phyloP scores from a whole-genome alignment of 192 early-diverging fungal genomes.

The Podila epigama region DNA sequence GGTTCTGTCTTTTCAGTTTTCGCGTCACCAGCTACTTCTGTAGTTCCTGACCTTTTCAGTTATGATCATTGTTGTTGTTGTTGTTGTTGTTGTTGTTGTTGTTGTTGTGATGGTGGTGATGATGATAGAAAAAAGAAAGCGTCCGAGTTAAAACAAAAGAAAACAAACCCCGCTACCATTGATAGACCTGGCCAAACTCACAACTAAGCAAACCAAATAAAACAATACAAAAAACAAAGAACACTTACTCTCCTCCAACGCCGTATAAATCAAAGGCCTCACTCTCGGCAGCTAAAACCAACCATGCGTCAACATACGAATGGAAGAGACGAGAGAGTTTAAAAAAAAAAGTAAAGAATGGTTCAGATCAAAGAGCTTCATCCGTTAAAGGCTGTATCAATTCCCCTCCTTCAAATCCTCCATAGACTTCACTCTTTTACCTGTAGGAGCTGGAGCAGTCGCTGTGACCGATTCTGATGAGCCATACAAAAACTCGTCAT shows the following conservation, averaged over 20 bases:
- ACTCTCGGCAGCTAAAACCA: conserved; percentile 25
- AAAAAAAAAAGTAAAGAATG: background rate
- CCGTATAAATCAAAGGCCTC: conserved; percentile 46
- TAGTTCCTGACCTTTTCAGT: conserved; percentile 14
- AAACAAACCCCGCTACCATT: no score
- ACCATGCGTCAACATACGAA: no score
- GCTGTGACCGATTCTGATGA: conserved; percentile 16
- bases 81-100: no score
- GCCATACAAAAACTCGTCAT: conserved; percentile 49
- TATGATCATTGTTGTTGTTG: no score
- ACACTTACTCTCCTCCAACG: conserved; percentile 23
- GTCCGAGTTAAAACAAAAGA: background rate
- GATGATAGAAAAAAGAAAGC: no score
- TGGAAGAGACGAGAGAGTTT: background rate
- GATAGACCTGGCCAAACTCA: no score
- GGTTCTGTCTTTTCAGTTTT: background rate
- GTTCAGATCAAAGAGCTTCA: background rate
- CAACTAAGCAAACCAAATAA: background rate
- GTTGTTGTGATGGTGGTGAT: no score
- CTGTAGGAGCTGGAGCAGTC: background rate
- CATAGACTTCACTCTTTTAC: background rate
- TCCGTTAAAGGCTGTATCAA: no score
- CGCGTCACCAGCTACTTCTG: conserved; percentile 10
- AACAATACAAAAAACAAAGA: background rate
- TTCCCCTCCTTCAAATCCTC: background rate